Evolutionary conservation across 257 asterid species (phyloP).

Genomic region (Capsicum chinense): DNA sequence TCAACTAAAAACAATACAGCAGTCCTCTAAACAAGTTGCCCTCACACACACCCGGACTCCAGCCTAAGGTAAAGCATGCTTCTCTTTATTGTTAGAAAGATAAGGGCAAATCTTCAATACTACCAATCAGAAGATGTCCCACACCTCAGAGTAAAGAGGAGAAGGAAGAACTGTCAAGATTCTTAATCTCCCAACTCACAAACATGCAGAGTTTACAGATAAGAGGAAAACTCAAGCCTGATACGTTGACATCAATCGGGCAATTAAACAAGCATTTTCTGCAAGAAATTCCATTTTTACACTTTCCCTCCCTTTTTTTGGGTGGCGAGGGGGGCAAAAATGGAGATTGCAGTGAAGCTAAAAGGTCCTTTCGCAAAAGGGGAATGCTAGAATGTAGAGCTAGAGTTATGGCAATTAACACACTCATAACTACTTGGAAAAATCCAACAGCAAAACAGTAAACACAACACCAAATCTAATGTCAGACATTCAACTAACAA

Average conservation of each 20-base stretch:
- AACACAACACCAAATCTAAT: not conserved
- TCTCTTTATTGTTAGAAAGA: not conserved
- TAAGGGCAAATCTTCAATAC: slow-evolving; percentile 17
- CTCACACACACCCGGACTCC: not conserved
- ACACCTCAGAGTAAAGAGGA: not conserved
- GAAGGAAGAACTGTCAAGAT: not conserved
- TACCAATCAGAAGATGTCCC: not conserved
- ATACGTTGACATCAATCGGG: not conserved
- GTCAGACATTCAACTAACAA: not conserved
- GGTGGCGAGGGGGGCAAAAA: slow-evolving; percentile 2
- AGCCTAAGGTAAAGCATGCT: slow-evolving; percentile 1
- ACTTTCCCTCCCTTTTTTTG: not conserved
- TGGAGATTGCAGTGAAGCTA: not conserved
- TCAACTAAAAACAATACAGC: not conserved
- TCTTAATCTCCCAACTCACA: slow-evolving; percentile 14
- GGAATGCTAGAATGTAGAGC: not conserved
- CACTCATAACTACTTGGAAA: not conserved
- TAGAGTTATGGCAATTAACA: slow-evolving; percentile 1
- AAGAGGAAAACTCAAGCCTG: not conserved
- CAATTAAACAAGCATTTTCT: slow-evolving; percentile 18
- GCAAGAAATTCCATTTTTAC: not conserved
- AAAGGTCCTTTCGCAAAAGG: not conserved
- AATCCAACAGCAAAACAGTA: not conserved
- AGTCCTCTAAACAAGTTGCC: not conserved
- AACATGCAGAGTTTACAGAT: not conserved